Evolutionary conservation across 2,329 filamentous ascomycete species (phyloP).

Genomic region (Pezicula rhizophila): DNA sequence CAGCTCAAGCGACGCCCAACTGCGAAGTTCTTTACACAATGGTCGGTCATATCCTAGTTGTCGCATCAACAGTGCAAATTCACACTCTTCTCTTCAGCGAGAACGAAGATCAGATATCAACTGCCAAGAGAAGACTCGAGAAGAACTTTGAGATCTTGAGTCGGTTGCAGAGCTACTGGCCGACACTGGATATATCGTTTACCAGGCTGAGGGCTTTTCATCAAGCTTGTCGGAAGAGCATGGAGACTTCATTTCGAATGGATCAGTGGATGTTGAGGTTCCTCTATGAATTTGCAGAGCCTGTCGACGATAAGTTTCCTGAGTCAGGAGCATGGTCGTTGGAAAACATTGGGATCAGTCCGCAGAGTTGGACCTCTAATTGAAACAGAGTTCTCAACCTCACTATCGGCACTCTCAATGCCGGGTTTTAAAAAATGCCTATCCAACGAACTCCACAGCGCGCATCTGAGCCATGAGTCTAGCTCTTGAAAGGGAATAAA

Average conservation of each 20-base stretch:
- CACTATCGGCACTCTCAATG: no score
- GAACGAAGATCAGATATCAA: conserved; percentile 28
- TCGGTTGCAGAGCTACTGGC: conserved; percentile 33
- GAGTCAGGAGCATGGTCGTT: conserved; percentile 1
- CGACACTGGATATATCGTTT: conserved; percentile 31
- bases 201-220: conserved; percentile 34
- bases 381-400: no score
- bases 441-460: no score
- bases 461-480: no score
- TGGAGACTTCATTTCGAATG: conserved; percentile 31
- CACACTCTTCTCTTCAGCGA: conserved; percentile 36
- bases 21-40: conserved; percentile 37
- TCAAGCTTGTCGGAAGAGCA: conserved; percentile 30
- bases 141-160: conserved; percentile 37
- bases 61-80: conserved; percentile 38
- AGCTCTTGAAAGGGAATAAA: no score
- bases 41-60: conserved; percentile 38
- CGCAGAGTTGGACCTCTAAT: neutral
- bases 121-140: conserved; percentile 31
- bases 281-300: conserved; percentile 10
- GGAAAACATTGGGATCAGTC: conserved; percentile 1
- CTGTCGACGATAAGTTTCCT: conserved; percentile 1
- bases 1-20: conserved; percentile 27
- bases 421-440: no score
- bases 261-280: conserved; percentile 35